Evolutionary conservation across 1,139 yeast species (phyloP), one percentile per base, ranked within the genome.

Genomic region (Geotrichum restrictum): DNA sequence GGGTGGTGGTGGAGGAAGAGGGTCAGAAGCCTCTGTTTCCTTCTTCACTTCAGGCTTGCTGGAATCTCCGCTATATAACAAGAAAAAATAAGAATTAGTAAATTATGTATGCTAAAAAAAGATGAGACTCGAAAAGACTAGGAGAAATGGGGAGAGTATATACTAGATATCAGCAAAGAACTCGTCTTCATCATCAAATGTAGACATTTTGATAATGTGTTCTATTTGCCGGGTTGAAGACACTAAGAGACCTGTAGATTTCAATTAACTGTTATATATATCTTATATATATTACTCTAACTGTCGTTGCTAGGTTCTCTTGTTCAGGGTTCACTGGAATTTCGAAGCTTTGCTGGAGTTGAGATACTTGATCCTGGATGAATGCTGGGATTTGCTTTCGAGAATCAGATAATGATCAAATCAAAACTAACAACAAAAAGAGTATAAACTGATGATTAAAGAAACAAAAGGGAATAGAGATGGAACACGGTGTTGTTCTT

Each of bases 131-230:
- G 24, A 32, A 51, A 51, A 21, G 31, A 41, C 48, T 22, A 31
- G 45, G 39, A 37, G 42, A 38, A 46, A 49, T 49, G 54, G 54
- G 33, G 53, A 56, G 54, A 53, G 59, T n/a, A 24, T 24, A 24
- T 70, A 73, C 76, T 85, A 85, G 70, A 85, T 83, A 69, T 85
- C 93, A 69, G 85, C 88, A 69, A 85, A 85, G 70, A 73, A 69
- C 53, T 86, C 89, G 71, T 88, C 96, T 72, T 88, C 96, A 73
- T 88, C 96, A 67, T 83, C 89, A 62, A 77, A 72, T 56, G 77
- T 70, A 56, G 88, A 79, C 86, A 81, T 81, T 47, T 34, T 32
- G 47, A 21, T 11, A 19, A 29, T 11, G 3, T 24, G n/a, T 43
- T 43, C 36, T 13, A 29, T 27, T 39, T 52, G 37, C 22, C 33